These are phyloP conservation scores for Parathielavia appendiculata DNA, from an alignment of 495 filamentous ascomycete species.

Conservation along the genomic window DNA sequence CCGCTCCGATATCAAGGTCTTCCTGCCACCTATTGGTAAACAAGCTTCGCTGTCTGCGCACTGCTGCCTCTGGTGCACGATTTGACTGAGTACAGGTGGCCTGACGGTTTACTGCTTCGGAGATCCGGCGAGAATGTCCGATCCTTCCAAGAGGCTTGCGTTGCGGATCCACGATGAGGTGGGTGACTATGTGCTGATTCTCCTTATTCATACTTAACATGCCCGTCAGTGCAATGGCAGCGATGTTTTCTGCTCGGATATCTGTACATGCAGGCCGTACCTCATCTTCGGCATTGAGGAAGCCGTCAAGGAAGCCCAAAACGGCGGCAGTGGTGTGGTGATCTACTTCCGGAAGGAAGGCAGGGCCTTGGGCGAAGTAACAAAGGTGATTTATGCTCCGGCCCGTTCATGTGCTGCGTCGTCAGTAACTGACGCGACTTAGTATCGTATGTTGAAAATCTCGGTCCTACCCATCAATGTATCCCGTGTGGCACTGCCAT, in stretches of 20 bases:
- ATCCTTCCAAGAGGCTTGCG: slow-evolving; percentile 76
- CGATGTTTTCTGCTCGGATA: slow-evolving; percentile 97
- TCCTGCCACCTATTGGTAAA: slow-evolving; percentile 81
- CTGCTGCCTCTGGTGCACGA: slow-evolving; percentile 10
- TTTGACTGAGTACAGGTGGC: slow-evolving; percentile 56
- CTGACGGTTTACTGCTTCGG: slow-evolving; percentile 97
- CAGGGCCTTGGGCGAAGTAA: slow-evolving; percentile 91
- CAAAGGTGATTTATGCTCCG: slow-evolving; percentile 55
- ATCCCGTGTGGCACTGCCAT: slow-evolving; percentile 18
- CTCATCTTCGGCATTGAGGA: slow-evolving; percentile 96
- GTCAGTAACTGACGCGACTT: slow-evolving; percentile 23
- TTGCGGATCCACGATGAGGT: slow-evolving; percentile 91
- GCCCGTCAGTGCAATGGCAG: slow-evolving; percentile 72
- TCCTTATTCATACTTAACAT: slow-evolving; percentile 15
- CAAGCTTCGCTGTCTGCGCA: neutral
- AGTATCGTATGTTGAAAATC: slow-evolving; percentile 44
- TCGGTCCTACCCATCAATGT: neutral
- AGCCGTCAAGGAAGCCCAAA: slow-evolving; percentile 93
- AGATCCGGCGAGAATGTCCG: slow-evolving; percentile 85
- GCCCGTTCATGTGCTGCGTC: neutral
- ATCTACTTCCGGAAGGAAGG: slow-evolving; percentile 99
- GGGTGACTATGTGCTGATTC: slow-evolving; percentile 17
- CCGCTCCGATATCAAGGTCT: slow-evolving; percentile 87
- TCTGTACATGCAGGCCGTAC: slow-evolving; percentile 96
- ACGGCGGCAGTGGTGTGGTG: slow-evolving; percentile 89